Conservation (phyloP, 148 eudicot genomes). For the Silene latifolia region DNA sequence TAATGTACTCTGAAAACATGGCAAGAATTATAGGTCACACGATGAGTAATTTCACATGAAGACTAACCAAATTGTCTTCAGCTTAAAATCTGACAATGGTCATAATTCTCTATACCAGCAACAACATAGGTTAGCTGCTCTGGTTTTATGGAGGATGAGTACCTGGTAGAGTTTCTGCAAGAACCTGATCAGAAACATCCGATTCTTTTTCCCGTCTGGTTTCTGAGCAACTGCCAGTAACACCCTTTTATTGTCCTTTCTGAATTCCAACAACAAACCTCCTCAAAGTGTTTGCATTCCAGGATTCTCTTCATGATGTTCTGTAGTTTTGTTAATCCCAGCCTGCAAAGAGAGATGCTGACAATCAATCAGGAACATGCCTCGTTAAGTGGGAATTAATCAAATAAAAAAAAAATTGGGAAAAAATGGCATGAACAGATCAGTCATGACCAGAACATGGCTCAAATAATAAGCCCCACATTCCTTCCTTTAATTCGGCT, state of each 20-base stretch:
- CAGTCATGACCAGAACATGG: not conserved
- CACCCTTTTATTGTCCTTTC: constrained; percentile 86
- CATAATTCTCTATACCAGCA: constrained; percentile 73
- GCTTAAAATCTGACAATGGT: constrained; percentile 64
- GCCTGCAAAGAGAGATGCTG: constrained; percentile 37
- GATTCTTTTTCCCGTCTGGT: constrained; percentile 90
- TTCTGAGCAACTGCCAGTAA: constrained; percentile 80
- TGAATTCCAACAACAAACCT: constrained; percentile 79
- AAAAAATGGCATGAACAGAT: not conserved
- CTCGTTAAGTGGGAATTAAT: not conserved
- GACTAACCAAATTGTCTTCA: constrained; percentile 71
- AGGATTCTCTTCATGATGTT: constrained; percentile 46
- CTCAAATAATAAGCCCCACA: not conserved
- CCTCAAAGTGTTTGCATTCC: constrained; percentile 51
- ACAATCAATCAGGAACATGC: constrained; percentile 4
- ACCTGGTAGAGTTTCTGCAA: constrained; percentile 30
- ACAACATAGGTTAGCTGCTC: constrained; percentile 87
- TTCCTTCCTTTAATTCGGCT: too few relatives aligned
- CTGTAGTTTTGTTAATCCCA: constrained; percentile 47
- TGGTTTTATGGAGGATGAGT: constrained; percentile 71
- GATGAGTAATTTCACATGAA: constrained; percentile 7
- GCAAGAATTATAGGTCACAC: constrained; percentile 3
- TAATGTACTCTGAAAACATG: constrained; percentile 1
- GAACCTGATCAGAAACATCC: constrained; percentile 99
- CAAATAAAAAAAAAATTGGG: not conserved